A percentile compares a stretch with the other conserved stretches of the same genome.
These are phyloP conservation scores for Botrytis pseudocinerea DNA, from an alignment of 2,329 filamentous ascomycete species.

Conservation along the genomic window DNA sequence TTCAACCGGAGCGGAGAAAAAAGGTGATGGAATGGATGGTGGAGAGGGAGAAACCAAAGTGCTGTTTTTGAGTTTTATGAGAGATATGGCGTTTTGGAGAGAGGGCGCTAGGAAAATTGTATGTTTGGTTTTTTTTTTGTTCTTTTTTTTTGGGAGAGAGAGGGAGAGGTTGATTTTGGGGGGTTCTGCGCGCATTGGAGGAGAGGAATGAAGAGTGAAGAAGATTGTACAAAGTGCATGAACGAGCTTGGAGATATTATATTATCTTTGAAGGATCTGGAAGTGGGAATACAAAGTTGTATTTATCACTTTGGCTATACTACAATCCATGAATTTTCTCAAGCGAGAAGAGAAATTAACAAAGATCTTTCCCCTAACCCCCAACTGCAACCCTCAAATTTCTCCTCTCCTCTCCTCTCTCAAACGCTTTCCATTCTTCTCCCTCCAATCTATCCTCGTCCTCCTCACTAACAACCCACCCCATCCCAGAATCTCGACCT, in stretches of 20 bases:
- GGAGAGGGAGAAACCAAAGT: slow-evolving; percentile 50
- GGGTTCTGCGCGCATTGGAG: no score
- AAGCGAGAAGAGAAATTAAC: background rate
- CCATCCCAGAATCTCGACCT: slow-evolving; percentile 67
- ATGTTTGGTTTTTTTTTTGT: slow-evolving; percentile 36
- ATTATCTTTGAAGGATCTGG: background rate
- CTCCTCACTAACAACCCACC: background rate
- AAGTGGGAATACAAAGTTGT: background rate
- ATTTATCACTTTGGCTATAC: background rate
- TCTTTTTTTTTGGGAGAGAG: no score
- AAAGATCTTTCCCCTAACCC: background rate
- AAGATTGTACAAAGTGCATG: background rate
- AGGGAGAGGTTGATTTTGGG: no score
- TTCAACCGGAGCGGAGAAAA: slow-evolving; percentile 12
- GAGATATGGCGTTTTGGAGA: slow-evolving; percentile 77
- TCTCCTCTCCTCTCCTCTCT: no score
- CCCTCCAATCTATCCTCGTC: no score
- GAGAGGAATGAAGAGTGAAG: background rate
- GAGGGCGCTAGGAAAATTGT: slow-evolving; percentile 69
- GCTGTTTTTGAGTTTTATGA: slow-evolving; percentile 79
- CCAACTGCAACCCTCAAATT: background rate
- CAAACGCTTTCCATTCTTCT: background rate
- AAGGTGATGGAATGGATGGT: background rate
- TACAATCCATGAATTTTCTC: background rate
- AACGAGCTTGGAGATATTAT: background rate